Evolutionary conservation across 805 yeast species (phyloP).

Genomic region (Pachysolen tannophilus): DNA sequence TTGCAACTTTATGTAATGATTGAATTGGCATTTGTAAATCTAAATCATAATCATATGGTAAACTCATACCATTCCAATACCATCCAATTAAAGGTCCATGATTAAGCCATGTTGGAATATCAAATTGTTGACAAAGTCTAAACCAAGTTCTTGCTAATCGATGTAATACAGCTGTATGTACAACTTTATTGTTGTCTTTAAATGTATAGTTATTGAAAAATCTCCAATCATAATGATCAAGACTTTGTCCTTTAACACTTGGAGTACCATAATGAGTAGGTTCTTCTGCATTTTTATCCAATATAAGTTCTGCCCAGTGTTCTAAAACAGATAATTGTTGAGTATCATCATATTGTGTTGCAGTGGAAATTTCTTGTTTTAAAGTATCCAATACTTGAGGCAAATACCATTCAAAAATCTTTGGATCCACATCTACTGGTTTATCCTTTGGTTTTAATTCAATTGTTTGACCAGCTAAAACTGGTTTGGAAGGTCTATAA

Average conservation of each 20-base stretch:
- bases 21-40: constrained; percentile 31
- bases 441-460: background rate
- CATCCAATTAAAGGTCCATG: constrained; percentile 16
- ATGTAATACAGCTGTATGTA: constrained; percentile 24
- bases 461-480: constrained; percentile 1
- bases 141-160: constrained; percentile 28
- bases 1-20: constrained; percentile 30
- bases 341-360: background rate
- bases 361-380: background rate
- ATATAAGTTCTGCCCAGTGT: background rate
- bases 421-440: background rate
- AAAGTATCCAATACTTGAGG: background rate
- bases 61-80: constrained; percentile 32
- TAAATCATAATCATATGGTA: constrained; percentile 37
- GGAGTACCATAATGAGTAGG: constrained; percentile 3
- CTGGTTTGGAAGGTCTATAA: background rate
- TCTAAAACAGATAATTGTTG: background rate
- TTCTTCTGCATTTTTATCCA: constrained; percentile 1
- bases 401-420: constrained; percentile 4
- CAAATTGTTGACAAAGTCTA: constrained; percentile 26
- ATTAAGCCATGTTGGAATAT: constrained; percentile 18
- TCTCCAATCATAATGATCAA: constrained; percentile 29
- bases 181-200: constrained; percentile 17
- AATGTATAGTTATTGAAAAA: constrained; percentile 16
- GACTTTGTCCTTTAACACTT: constrained; percentile 17